phyloP scores from a whole-genome alignment of 2,329 filamentous ascomycete genomes.

The Ophiostoma himal-ulmi region DNA sequence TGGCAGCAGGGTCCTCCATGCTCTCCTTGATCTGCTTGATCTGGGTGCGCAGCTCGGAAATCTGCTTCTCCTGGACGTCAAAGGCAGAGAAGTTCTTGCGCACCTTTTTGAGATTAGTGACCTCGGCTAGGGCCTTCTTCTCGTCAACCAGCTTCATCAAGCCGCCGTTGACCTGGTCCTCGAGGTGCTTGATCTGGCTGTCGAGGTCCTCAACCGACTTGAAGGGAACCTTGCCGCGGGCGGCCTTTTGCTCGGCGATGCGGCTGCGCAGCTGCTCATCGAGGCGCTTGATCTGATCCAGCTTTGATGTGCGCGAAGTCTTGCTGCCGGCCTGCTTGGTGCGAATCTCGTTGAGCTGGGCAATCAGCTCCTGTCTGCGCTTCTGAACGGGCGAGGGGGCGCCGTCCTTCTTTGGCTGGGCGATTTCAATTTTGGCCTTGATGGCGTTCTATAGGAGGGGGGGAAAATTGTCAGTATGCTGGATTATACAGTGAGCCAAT shows the following conservation, averaged over 20 bases:
- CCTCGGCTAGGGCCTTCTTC: conserved; percentile 83
- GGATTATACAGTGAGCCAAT: background rate
- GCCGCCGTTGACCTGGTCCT: conserved; percentile 80
- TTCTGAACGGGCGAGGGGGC: conserved; percentile 74
- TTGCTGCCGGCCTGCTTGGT: conserved; percentile 85
- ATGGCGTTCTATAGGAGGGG: conserved; percentile 62
- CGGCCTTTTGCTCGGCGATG: conserved; percentile 79
- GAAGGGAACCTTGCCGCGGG: conserved; percentile 73
- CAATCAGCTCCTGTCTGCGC: conserved; percentile 77
- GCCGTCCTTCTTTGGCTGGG: conserved; percentile 64
- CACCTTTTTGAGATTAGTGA: conserved; percentile 76
- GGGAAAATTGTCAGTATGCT: background rate
- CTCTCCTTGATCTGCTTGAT: conserved; percentile 84
- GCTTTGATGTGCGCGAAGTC: conserved; percentile 66
- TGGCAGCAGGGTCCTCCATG: conserved; percentile 85
- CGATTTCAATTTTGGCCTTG: conserved; percentile 81
- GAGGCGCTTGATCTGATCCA: conserved; percentile 87
- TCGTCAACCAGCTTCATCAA: conserved; percentile 95
- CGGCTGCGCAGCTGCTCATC: conserved; percentile 84
- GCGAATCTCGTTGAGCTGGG: conserved; percentile 76
- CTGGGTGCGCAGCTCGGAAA: conserved; percentile 79
- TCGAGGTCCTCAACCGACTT: conserved; percentile 87
- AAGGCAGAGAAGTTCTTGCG: conserved; percentile 87
- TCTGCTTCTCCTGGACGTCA: conserved; percentile 79
- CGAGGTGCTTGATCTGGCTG: conserved; percentile 69